A percentile compares a stretch with the other conserved stretches of the same genome.
Evolutionary conservation across 2,329 filamentous ascomycete species (phyloP).

Genomic region (Cladosporium sphaerospermum): DNA sequence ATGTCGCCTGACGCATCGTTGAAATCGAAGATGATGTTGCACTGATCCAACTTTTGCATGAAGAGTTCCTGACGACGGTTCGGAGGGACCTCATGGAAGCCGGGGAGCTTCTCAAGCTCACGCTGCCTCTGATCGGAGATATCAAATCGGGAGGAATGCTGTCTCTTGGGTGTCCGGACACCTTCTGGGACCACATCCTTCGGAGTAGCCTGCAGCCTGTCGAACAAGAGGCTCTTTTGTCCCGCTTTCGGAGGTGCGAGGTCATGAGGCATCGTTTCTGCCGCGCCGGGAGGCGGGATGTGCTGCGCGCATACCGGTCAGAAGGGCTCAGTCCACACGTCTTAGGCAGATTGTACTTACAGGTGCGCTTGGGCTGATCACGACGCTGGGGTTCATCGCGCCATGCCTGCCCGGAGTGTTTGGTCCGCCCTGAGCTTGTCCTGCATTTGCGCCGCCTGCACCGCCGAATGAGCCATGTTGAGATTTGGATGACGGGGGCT

Average conservation of each 20-base stretch:
- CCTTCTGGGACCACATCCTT: slow-evolving; percentile 89
- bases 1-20: slow-evolving; percentile 97
- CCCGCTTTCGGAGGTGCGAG: slow-evolving; percentile 89
- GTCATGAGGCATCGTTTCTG: slow-evolving; percentile 97
- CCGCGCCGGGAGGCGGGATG: slow-evolving; percentile 81
- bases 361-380: slow-evolving; percentile 90
- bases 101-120: slow-evolving; percentile 92
- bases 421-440: slow-evolving; percentile 10
- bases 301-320: slow-evolving; percentile 53
- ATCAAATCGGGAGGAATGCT: slow-evolving; percentile 96
- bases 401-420: slow-evolving; percentile 26
- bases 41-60: slow-evolving; percentile 99
- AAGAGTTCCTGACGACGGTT: slow-evolving; percentile 94
- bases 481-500: slow-evolving; percentile 4
- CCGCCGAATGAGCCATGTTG: slow-evolving; percentile 12
- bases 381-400: slow-evolving; percentile 61
- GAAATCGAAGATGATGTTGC: slow-evolving; percentile 99
- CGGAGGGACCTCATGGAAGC: slow-evolving; percentile 94
- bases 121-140: slow-evolving; percentile 84
- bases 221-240: slow-evolving; percentile 81
- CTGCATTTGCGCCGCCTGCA: slow-evolving; percentile 22
- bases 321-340: slow-evolving; percentile 3
- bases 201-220: slow-evolving; percentile 84
- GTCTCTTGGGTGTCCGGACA: slow-evolving; percentile 87
- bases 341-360: slow-evolving; percentile 48